phyloP scores from a whole-genome alignment of 2,329 filamentous ascomycete genomes.

The Aureobasidium sp. region DNA sequence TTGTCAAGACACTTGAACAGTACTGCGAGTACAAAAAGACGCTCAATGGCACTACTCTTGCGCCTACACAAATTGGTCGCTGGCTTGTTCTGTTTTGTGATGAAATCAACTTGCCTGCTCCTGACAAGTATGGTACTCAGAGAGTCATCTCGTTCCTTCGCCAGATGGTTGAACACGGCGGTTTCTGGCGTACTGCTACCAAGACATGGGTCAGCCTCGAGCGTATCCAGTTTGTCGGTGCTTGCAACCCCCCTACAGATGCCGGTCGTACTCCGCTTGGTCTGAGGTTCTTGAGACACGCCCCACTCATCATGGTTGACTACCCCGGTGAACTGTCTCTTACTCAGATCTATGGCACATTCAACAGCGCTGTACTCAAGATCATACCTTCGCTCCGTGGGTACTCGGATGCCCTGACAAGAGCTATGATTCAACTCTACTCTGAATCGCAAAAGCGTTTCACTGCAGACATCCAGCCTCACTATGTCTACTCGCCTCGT shows the following conservation, averaged over 20 bases:
- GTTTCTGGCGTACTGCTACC: constrained; percentile 96
- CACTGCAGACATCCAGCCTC: constrained; percentile 91
- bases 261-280: constrained; percentile 92
- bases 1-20: constrained; percentile 99
- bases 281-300: constrained; percentile 86
- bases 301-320: constrained; percentile 98
- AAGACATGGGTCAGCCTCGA: constrained; percentile 97
- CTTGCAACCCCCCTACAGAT: constrained; percentile 96
- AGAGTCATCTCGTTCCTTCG: constrained; percentile 94
- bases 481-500: constrained; percentile 98
- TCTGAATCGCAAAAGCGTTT: constrained; percentile 90
- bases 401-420: constrained; percentile 87
- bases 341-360: constrained; percentile 96
- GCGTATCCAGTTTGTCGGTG: constrained; percentile 96
- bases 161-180: constrained; percentile 96
- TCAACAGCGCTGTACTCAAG: constrained; percentile 93
- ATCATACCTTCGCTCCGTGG: constrained; percentile 91
- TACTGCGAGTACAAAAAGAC: constrained; percentile 99
- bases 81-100: constrained; percentile 99
- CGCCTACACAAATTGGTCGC: constrained; percentile 89
- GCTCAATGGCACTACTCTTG: constrained; percentile 88
- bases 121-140: constrained; percentile 95
- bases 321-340: constrained; percentile 94
- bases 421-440: constrained; percentile 96
- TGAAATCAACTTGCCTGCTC: constrained; percentile 96